A percentile compares a stretch with the other conserved stretches of the same genome.
phyloP scores from a whole-genome alignment of 345 rosid genomes.

The Lepidium africanum region DNA sequence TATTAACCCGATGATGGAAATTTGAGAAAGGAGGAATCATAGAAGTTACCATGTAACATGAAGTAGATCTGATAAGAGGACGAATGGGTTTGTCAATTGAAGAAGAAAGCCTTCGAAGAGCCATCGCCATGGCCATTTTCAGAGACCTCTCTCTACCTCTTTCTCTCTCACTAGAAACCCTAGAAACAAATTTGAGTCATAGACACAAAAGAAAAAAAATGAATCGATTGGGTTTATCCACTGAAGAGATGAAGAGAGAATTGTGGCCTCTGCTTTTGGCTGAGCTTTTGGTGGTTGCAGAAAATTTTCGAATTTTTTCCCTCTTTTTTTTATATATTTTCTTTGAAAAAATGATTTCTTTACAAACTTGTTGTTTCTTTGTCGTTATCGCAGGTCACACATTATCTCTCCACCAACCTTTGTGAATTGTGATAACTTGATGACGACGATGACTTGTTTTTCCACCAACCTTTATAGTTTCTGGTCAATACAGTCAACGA shows the following conservation, averaged over 20 bases:
- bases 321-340: constrained; percentile 6
- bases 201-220: not conserved
- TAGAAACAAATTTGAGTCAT: constrained; percentile 13
- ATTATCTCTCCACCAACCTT: constrained; percentile 16
- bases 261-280: constrained; percentile 31
- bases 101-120: constrained; percentile 90
- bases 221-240: constrained; percentile 6
- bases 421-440: not conserved
- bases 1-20: not conserved
- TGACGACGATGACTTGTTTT: not conserved
- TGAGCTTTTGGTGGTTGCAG: constrained; percentile 38
- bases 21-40: not conserved
- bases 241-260: constrained; percentile 8
- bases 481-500: not conserved
- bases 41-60: constrained; percentile 51
- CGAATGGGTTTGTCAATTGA: constrained; percentile 70
- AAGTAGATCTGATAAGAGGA: constrained; percentile 62
- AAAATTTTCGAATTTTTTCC: constrained; percentile 14
- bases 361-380: not conserved
- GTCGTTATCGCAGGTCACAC: constrained; percentile 14
- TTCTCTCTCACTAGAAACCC: constrained; percentile 7
- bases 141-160: constrained; percentile 3
- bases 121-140: constrained; percentile 87
- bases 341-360: not conserved
- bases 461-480: not conserved